These are phyloP conservation scores for Hygrophila difformis DNA, from an alignment of 257 asterid genomes.

Conservation along the genomic window DNA sequence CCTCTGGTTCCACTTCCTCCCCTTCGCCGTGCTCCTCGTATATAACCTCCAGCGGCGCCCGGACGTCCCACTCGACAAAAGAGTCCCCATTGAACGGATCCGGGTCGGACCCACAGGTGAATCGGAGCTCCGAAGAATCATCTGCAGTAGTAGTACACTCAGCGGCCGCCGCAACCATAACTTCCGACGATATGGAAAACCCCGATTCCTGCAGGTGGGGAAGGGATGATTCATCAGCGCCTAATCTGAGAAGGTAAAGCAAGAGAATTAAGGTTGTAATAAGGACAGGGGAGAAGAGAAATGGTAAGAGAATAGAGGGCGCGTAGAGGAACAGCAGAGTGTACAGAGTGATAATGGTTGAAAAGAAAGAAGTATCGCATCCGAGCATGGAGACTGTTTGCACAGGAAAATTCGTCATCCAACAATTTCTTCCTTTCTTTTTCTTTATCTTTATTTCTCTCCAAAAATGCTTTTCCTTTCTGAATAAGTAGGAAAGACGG, in stretches of 20 bases:
- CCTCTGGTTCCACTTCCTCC: slow-evolving; percentile 34
- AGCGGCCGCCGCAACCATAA: too few species aligned
- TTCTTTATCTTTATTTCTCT: too few species aligned
- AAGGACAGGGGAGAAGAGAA: slow-evolving; percentile 45
- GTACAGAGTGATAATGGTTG: slow-evolving; percentile 49
- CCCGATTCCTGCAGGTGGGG: too few species aligned
- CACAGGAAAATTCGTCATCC: slow-evolving; percentile 12
- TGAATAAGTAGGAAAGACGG: too few species aligned
- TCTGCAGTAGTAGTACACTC: too few species aligned
- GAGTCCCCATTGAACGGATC: slow-evolving; percentile 15
- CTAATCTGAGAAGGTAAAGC: slow-evolving; percentile 59
- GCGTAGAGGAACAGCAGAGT: slow-evolving; percentile 47
- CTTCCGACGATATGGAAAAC: too few species aligned
- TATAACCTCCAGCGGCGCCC: slow-evolving; percentile 83
- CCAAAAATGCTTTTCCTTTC: too few species aligned
- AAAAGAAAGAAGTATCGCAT: slow-evolving; percentile 46
- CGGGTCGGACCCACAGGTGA: neutral
- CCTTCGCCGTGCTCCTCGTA: slow-evolving; percentile 55
- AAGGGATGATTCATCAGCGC: too few species aligned
- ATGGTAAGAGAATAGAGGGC: slow-evolving; percentile 25
- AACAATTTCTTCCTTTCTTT: too few species aligned
- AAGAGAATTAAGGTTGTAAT: slow-evolving; percentile 44
- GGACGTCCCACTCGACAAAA: slow-evolving; percentile 77
- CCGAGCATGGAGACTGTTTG: slow-evolving; percentile 19
- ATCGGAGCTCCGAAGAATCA: slow-evolving; percentile 4